Conservation (phyloP, 2,329 filamentous ascomycete species). For the Trichothecium roseum region DNA sequence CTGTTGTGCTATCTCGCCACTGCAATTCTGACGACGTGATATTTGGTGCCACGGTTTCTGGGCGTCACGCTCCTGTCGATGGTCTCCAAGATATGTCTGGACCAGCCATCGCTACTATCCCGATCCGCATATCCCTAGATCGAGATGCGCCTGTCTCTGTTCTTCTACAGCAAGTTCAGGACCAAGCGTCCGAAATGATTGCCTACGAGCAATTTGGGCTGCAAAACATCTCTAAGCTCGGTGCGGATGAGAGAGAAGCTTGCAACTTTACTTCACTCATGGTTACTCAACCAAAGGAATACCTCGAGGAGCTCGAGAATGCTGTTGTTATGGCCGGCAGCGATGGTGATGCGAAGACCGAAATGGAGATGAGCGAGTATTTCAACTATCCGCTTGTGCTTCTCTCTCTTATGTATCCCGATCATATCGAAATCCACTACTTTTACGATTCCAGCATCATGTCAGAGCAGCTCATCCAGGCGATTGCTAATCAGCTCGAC, state of each 20-base stretch:
- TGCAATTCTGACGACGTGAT: slow-evolving; percentile 11
- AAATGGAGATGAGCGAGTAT: background rate
- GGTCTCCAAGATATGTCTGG: slow-evolving; percentile 16
- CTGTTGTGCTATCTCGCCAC: slow-evolving; percentile 12
- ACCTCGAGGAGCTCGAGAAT: slow-evolving; percentile 7
- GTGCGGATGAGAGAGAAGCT: background rate
- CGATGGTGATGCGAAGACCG: background rate
- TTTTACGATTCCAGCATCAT: slow-evolving; percentile 2
- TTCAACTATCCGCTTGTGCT: slow-evolving; percentile 3
- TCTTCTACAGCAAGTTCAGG: slow-evolving; percentile 10
- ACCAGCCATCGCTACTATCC: slow-evolving; percentile 19
- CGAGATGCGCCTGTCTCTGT: slow-evolving; percentile 6
- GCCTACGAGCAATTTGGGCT: slow-evolving; percentile 1
- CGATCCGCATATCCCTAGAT: slow-evolving; percentile 10
- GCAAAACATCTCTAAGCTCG: slow-evolving; percentile 1
- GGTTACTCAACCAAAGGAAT: background rate
- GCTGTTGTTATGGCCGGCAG: background rate
- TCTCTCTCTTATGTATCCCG: background rate
- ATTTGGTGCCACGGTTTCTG: slow-evolving; percentile 17
- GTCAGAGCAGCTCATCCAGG: background rate
- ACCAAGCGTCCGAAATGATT: slow-evolving; percentile 8
- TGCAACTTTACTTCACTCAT: background rate
- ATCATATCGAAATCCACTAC: slow-evolving; percentile 1
- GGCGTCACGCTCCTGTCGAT: slow-evolving; percentile 14
- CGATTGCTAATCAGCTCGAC: slow-evolving; percentile 1